Evolutionary conservation across 1,284 basidiomycete species (phyloP), one percentile per base, ranked within the genome.

Genomic region (Phenoliferia sp.): DNA sequence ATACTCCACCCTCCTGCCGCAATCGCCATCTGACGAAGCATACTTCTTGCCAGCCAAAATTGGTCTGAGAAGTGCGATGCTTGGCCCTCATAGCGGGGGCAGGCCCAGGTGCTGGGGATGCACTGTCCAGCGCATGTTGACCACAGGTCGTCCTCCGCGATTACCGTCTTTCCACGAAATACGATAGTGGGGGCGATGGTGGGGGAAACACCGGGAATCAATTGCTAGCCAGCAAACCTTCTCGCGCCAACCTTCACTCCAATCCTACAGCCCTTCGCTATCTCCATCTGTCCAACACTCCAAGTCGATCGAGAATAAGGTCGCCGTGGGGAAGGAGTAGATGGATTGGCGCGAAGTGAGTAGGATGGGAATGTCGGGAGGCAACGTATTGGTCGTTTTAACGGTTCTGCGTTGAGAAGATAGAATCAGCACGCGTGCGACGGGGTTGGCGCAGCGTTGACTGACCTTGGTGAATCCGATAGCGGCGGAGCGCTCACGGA

Each of bases 391-490:
- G 5, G 55, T 28, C 31, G 22, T 31, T 31, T 71, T 69, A 71
- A 44, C 70, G 70, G 70, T 67, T 71, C 70, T 71, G 59, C 5
- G 19, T 4, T 16, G 29, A 35, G 31, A 19, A 5, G 28, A 28
- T 19, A 3, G 2, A 5, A 3, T 26, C 9, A 9, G 59, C 2
- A 17, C 7, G 16, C 0, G 34, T 2, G 12, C 9, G 3, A 29
- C 12, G 26, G 12, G 6, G 26, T 17, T 29, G 19, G 31, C 26
- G 6, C 26, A 2, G 32, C 19, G 31, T 9, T 3, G 22, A 33
- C 64, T 39, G 3, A 72, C 71, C 90, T 96, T 96, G 80, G 85
- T 83, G 85, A 96, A 96, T 73, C 93, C 94, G 79, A 96, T 95
- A 74, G 89, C 89, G 77, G 87, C 85, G 71, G 91, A 86, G 84